A percentile compares a stretch with the other conserved stretches of the same genome.
Evolutionary conservation across 2,329 filamentous ascomycete species (phyloP).

Genomic region (Paramyrothecium sp.): DNA sequence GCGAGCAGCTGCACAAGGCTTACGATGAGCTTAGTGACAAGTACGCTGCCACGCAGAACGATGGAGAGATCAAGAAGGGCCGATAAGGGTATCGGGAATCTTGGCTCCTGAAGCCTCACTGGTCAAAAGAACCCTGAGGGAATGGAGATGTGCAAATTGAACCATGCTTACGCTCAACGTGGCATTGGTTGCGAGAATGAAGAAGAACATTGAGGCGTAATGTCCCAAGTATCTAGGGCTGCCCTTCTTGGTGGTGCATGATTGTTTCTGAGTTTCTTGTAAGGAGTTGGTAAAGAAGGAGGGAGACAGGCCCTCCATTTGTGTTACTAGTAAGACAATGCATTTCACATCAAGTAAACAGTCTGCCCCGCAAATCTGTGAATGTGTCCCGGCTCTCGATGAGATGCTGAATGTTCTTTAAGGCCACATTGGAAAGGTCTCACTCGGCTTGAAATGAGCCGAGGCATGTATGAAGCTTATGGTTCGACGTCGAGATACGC

Average conservation of each 20-base stretch:
- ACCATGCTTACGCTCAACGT: not conserved
- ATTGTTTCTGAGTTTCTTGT: not conserved
- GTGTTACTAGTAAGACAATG: not conserved
- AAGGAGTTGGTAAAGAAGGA: not conserved
- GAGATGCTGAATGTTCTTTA: too few relatives aligned
- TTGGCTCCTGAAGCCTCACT: conserved; percentile 25
- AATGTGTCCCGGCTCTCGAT: too few relatives aligned
- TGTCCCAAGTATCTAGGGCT: too few relatives aligned
- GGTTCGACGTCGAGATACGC: too few relatives aligned
- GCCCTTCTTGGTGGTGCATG: not conserved
- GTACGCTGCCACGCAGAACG: conserved; percentile 59
- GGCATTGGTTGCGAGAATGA: too few relatives aligned
- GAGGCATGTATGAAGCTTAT: too few relatives aligned
- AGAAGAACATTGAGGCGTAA: too few relatives aligned
- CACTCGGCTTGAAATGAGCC: too few relatives aligned
- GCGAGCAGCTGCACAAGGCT: conserved; percentile 76
- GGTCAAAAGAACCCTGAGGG: not conserved
- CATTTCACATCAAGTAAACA: not conserved
- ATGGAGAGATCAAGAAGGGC: conserved; percentile 57
- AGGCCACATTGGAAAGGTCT: too few relatives aligned
- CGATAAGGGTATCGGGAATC: conserved; percentile 19
- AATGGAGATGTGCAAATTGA: too few relatives aligned
- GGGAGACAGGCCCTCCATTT: not conserved
- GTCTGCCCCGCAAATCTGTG: too few relatives aligned
- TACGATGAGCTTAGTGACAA: conserved; percentile 86